Base-by-base conservation (phyloP, 140 eudicot species). In the Ambrosia hybrid region DNA sequence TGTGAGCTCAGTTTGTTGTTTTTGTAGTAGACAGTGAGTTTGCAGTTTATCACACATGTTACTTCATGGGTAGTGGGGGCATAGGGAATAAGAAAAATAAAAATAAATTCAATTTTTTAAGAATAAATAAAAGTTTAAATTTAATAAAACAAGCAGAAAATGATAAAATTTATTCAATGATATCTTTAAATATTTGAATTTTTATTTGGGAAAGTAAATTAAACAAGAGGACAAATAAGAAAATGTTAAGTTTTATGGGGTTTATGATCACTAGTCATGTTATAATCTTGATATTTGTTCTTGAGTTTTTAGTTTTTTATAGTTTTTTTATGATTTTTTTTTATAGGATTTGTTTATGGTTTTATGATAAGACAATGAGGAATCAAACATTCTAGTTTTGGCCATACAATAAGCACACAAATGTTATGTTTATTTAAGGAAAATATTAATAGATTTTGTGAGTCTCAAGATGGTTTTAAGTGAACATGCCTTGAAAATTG, bases 1-100 rank as follows among this genome's bases (percentile, higher is more conserved):
- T 41, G 8, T 65, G 68, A 78, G 65, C 37, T 63, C 73, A 46
- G 11, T 76, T 64, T 64, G 76, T 78, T 85, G 87, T 79, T 64
- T 72, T 72, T 71, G 79, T 68, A 51, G 84, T 70, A 81, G 63
- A 83, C 81, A 79, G 84, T 76, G 79, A 72, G 75, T 62, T 57
- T 48, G 53, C 53, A 48, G 53, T 67, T 48, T 48, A 74, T 91
- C 91, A 85, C 74, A 94, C 91, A 83, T 90, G 87, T 85, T 84
- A 12, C 38, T 57, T 65, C 34, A 68, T 76, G 68, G 62, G 53
- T 76, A 21, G 70, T 72, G 87, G 89, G 87, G 64, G 58, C 89
- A 80, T 7, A 41, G 87, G 73, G 52, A 43, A 51, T 64, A n/a
- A 45, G 66, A 52, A 30, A 30, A 60, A n/a, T 52, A 64, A n/a